Evolutionary conservation across 2,329 filamentous ascomycete species (phyloP).

Genomic region (Myriosclerotinia scirpicola): DNA sequence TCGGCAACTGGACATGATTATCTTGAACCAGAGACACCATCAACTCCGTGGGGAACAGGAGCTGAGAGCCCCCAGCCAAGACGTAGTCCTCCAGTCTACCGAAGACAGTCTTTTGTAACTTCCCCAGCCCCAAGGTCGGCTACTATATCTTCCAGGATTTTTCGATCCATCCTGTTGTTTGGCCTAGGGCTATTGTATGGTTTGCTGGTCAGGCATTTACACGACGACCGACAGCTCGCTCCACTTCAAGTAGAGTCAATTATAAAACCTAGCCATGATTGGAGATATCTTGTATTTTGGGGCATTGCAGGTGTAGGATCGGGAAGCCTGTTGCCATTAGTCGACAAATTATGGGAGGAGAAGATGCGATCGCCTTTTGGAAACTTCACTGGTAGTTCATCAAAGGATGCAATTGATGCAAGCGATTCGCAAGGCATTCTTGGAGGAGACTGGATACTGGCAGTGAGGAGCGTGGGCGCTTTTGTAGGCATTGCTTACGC

Average conservation of each 20-base stretch:
- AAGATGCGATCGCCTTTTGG: neutral
- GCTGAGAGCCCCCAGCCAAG: constrained; percentile 61
- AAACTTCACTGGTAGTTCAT: constrained; percentile 16
- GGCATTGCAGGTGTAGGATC: constrained; percentile 74
- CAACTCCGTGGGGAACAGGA: constrained; percentile 77
- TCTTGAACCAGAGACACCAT: constrained; percentile 51
- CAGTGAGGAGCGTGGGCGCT: constrained; percentile 66
- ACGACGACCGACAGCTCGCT: constrained; percentile 64
- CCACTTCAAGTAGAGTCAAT: constrained; percentile 55
- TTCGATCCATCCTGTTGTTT: constrained; percentile 69
- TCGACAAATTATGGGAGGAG: constrained; percentile 73
- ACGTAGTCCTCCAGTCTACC: constrained; percentile 17
- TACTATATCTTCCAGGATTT: constrained; percentile 47
- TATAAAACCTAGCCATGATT: constrained; percentile 49
- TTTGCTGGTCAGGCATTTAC: constrained; percentile 74
- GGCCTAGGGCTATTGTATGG: constrained; percentile 81
- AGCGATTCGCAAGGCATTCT: constrained; percentile 40
- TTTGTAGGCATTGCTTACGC: constrained; percentile 75
- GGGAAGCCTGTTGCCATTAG: constrained; percentile 78
- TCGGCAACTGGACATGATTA: constrained; percentile 61
- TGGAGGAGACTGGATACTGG: constrained; percentile 72
- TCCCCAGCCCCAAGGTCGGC: constrained; percentile 38
- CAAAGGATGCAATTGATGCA: constrained; percentile 31
- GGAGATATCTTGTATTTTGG: constrained; percentile 77
- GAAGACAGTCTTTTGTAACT: constrained; percentile 29